Evolutionary conservation across 1,284 basidiomycete genomes (phyloP), one percentile per base, ranked within the genome.

Genomic region (Fomitopsis palustris): DNA sequence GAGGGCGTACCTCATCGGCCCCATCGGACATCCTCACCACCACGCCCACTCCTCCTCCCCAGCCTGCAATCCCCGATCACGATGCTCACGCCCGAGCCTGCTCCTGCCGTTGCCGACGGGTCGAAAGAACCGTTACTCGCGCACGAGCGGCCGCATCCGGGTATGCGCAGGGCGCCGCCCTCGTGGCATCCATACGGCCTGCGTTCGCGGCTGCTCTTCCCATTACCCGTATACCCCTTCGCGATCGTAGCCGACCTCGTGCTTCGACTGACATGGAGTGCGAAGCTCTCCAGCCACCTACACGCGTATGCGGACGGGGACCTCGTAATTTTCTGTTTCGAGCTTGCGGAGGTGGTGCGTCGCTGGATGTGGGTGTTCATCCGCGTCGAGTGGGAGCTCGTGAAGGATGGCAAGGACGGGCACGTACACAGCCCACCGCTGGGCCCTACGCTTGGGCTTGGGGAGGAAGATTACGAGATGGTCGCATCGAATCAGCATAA

Each of bases 311-410:
- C 86, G 49, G 92, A 96, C 66, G 88, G 94, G 56, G 93, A 93
- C 69, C 79, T 85, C 10, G 83, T 92, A 17, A 90, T 97, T 41
- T 97, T 98, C 73, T 83, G 90, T 77, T 83, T 99, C 65, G 96
- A 99, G 76, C 81, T 93, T 51, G 84, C 96, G 43, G 97, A 99
- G 76, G 78, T 99, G 38, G 68, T 95, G 31, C 80, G 97, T 55
- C 76, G 97, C 64, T 98, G 95, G 92, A 84, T 96, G 75, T 99
- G 97, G 97, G 92, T 97, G 9, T 96, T 98, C 73, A 77, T 99
- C 65, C 84, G 97, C 19, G 86, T 98, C 27, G 97, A 99, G 74
- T 98, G 95, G 95, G 95, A 97, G 76, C 82, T 88, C 12, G 85
- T 94, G 55, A 91, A 85, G 72, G 68, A 70, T 54, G 37, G 53